Evolutionary conservation across 495 filamentous ascomycete genomes (phyloP), one percentile per base, ranked within the genome.

Genomic region (Trichoderma virens): DNA sequence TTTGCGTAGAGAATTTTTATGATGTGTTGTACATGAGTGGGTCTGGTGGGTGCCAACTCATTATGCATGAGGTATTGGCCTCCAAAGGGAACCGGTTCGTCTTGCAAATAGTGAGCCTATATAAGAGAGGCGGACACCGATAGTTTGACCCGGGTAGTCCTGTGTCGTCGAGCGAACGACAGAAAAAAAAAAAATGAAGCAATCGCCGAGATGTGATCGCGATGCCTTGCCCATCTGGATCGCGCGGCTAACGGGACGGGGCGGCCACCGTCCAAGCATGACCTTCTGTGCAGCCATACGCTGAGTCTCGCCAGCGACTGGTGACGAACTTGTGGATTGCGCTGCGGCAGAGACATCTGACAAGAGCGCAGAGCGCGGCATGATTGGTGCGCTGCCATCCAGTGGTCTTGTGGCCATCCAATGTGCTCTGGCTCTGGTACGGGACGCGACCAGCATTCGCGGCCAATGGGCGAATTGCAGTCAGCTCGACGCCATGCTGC

Each of bases 1-100:
- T 56, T 56, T 56, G 25, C 51, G 51, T 23, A 56, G 27, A 56
- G 51, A 56, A 45, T 28, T 56, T 62, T 65, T 67, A 70, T 68
- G 67, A 67, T 65, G 67, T 60, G 69, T 70, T 69, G 62, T 70
- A 72, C 69, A 70, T 71, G 68, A 65, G 62, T 66, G 66, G 69
- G 67, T 74, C 71, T 66, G 69, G 73, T 65, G 70, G 71, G 66
- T 72, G 73, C 71, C 73, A 75, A 70, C 73, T 73, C 73, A 75
- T 71, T 73, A 67, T 75, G 73, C 73, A 75, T 75, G 69, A 56
- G 51, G 51, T 56, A 56, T 56, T 56, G 51, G 51, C 51, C 51
- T 27, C 51, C 18, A 56, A 66, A 66, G 67, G 67, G 68, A 68
- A 69, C 67, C 69, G 69, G 69, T 67, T 69, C 68, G 65, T 56